Evolutionary conservation across 2,329 filamentous ascomycete species (phyloP).

Genomic region (Aspergillus tubingensis): DNA sequence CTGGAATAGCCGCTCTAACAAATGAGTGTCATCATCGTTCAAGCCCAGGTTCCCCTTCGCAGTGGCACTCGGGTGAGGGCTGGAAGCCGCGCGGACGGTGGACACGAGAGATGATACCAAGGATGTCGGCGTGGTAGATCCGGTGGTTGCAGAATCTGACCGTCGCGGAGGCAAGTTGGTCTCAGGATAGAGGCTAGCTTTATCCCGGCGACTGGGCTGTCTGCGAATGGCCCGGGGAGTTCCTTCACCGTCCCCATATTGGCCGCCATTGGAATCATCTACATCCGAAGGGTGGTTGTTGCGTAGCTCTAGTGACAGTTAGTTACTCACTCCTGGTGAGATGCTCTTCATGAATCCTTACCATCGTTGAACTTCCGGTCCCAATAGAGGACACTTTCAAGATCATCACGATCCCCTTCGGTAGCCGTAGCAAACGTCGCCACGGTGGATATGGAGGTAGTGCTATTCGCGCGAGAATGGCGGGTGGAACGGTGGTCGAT

Average conservation of each 20-base stretch:
- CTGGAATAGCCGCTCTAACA: constrained; percentile 58
- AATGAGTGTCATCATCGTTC: constrained; percentile 57
- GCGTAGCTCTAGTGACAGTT: constrained; percentile 27
- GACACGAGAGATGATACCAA: constrained; percentile 41
- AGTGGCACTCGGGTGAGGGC: constrained; percentile 25
- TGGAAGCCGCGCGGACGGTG: constrained; percentile 38
- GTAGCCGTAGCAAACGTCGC: constrained; percentile 66
- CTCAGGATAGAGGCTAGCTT: background rate
- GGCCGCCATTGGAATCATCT: constrained; percentile 21
- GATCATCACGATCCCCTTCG: constrained; percentile 52
- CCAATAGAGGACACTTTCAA: constrained; percentile 43
- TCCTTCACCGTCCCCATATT: constrained; percentile 18
- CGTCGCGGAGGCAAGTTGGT: constrained; percentile 32
- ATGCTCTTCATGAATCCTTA: constrained; percentile 15
- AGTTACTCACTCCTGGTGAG: background rate
- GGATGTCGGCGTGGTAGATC: constrained; percentile 34
- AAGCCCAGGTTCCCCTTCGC: constrained; percentile 34
- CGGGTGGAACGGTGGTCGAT: constrained; percentile 21
- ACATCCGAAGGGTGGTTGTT: constrained; percentile 21
- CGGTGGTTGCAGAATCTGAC: constrained; percentile 29
- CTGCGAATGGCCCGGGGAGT: constrained; percentile 27
- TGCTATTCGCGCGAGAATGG: constrained; percentile 56
- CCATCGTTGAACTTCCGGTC: constrained; percentile 40
- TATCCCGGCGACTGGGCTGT: constrained; percentile 10
- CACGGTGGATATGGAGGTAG: constrained; percentile 62